phyloP scores from a whole-genome alignment of 2,329 filamentous ascomycete species.

The Arthrobotrys musiformis region DNA sequence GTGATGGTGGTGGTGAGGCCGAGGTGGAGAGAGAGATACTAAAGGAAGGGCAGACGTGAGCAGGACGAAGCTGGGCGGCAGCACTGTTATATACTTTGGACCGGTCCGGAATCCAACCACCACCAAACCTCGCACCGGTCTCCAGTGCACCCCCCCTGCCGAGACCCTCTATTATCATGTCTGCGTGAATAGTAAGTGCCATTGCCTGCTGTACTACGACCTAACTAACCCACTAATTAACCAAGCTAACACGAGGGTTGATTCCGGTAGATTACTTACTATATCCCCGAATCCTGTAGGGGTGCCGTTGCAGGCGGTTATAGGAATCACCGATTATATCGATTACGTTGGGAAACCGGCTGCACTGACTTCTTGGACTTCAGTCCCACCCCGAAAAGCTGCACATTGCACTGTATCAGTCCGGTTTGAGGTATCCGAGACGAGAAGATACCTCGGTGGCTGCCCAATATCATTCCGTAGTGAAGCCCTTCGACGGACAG shows the following conservation, averaged over 20 bases:
- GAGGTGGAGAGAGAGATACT: neutral
- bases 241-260: conserved; percentile 8
- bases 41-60: neutral
- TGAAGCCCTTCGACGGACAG: conserved; percentile 19
- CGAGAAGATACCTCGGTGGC: conserved; percentile 42
- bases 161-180: too few species aligned
- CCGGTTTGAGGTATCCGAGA: conserved; percentile 53
- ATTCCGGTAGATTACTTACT: conserved; percentile 23
- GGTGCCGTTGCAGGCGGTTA: conserved; percentile 7
- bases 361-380: conserved; percentile 35
- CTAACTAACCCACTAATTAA: neutral
- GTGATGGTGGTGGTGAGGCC: neutral
- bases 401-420: conserved; percentile 9
- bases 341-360: conserved; percentile 40
- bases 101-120: conserved; percentile 6
- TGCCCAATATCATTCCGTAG: conserved; percentile 27
- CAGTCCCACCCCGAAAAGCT: conserved; percentile 24
- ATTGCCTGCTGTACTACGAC: neutral
- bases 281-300: conserved; percentile 18
- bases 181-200: neutral
- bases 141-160: too few species aligned
- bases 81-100: conserved; percentile 46
- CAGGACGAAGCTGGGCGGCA: conserved; percentile 16
- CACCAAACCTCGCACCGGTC: conserved; percentile 13
- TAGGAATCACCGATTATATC: conserved; percentile 30